These are phyloP conservation scores for Lentinula raphanica DNA, from an alignment of 768 basidiomycete genomes.

Conservation along the genomic window DNA sequence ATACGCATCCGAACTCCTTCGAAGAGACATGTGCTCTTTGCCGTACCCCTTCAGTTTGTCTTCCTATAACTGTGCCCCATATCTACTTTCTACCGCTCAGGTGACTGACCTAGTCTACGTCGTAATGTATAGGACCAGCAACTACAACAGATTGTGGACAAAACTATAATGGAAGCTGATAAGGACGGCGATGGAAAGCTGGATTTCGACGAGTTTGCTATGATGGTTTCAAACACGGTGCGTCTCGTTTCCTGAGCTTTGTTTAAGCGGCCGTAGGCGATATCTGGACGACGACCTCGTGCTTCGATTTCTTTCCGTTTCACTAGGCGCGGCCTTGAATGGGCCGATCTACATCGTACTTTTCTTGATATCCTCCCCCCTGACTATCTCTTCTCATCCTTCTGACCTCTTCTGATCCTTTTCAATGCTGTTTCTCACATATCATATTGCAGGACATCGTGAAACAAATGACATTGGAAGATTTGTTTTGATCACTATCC, in stretches of 20 bases:
- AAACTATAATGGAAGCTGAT: slow-evolving; percentile 99
- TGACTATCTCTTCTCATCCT: neutral
- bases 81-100: no score
- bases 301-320: no score
- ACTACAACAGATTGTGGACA: slow-evolving; percentile 98
- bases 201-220: slow-evolving; percentile 93
- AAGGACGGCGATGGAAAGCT: slow-evolving; percentile 97
- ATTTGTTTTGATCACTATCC: slow-evolving; percentile 59
- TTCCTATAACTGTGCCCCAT: no score
- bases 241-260: slow-evolving; percentile 19
- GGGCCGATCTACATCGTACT: no score
- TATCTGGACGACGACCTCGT: neutral
- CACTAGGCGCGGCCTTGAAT: no score
- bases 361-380: neutral
- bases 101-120: no score
- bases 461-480: slow-evolving; percentile 97
- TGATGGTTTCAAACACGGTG: slow-evolving; percentile 96
- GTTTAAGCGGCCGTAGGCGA: neutral
- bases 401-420: neutral
- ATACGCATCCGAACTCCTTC: neutral
- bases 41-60: neutral
- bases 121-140: slow-evolving; percentile 73
- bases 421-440: no score
- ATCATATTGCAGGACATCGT: slow-evolving; percentile 94
- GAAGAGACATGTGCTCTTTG: neutral